A percentile compares a stretch with the other conserved stretches of the same genome.
Evolutionary conservation across 768 basidiomycete genomes (phyloP).

Genomic region (Suillus spraguei): DNA sequence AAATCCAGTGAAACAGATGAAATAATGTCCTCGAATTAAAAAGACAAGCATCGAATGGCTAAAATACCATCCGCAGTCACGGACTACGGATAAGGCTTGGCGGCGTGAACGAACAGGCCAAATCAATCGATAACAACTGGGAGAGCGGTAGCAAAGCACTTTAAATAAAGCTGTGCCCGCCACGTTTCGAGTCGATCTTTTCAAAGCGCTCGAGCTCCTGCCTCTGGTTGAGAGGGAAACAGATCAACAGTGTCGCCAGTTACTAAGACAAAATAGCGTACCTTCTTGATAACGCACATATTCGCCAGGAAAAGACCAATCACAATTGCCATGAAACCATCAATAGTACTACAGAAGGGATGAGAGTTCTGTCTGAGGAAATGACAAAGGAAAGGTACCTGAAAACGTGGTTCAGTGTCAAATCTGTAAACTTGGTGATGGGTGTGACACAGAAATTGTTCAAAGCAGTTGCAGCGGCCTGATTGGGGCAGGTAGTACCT

Average conservation of each 20-base stretch:
- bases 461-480: constrained; percentile 34
- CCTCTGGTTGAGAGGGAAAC: constrained; percentile 47
- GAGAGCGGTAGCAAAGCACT: constrained; percentile 7
- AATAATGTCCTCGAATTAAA: background rate
- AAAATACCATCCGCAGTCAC: background rate
- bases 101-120: background rate
- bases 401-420: constrained; percentile 78
- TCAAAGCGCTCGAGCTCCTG: constrained; percentile 82
- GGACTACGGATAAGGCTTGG: background rate
- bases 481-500: constrained; percentile 60
- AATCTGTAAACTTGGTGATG: constrained; percentile 68
- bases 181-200: constrained; percentile 88
- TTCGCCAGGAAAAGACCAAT: constrained; percentile 76
- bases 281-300: constrained; percentile 85
- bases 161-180: constrained; percentile 85
- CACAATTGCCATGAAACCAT: constrained; percentile 84
- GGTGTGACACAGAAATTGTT: constrained; percentile 73
- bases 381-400: constrained; percentile 54
- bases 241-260: constrained; percentile 13
- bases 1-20: background rate
- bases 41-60: background rate
- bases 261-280: constrained; percentile 24
- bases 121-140: background rate
- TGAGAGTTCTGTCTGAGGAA: background rate
- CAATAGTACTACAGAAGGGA: constrained; percentile 50